Conservation (phyloP, 805 yeast species). For the Candida maesae region DNA sequence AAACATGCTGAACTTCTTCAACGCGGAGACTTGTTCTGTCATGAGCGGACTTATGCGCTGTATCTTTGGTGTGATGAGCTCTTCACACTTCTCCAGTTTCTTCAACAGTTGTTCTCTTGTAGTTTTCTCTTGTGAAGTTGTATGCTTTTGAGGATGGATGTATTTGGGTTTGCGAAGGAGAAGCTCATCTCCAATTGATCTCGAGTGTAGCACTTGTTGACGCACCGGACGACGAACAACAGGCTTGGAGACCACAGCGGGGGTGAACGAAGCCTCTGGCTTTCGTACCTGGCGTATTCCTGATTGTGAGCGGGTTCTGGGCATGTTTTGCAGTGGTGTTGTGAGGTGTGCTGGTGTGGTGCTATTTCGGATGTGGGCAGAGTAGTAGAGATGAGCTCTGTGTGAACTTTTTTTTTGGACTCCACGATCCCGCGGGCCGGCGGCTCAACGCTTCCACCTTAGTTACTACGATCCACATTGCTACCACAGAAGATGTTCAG, state of each 20-base stretch:
- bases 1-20: conserved; percentile 17
- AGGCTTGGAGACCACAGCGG: too few relatives aligned
- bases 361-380: too few relatives aligned
- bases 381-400: too few relatives aligned
- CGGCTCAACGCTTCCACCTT: too few relatives aligned
- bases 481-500: too few relatives aligned
- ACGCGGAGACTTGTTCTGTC: conserved; percentile 9
- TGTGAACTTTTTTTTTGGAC: too few relatives aligned
- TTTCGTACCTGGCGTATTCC: background rate
- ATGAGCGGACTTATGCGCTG: conserved; percentile 6
- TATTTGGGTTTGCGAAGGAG: background rate
- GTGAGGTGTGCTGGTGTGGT: too few relatives aligned
- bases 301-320: background rate
- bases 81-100: conserved; percentile 9
- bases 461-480: too few relatives aligned
- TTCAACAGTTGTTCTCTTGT: background rate
- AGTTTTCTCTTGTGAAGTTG: background rate
- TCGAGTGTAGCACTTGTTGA: background rate
- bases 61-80: conserved; percentile 11
- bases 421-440: too few relatives aligned
- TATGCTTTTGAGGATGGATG: background rate
- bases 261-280: background rate
- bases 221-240: too few relatives aligned
- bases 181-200: background rate
- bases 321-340: too few relatives aligned